These are phyloP conservation scores for Akanthomyces muscarius DNA, from an alignment of 2,329 filamentous ascomycete genomes.

Conservation along the genomic window DNA sequence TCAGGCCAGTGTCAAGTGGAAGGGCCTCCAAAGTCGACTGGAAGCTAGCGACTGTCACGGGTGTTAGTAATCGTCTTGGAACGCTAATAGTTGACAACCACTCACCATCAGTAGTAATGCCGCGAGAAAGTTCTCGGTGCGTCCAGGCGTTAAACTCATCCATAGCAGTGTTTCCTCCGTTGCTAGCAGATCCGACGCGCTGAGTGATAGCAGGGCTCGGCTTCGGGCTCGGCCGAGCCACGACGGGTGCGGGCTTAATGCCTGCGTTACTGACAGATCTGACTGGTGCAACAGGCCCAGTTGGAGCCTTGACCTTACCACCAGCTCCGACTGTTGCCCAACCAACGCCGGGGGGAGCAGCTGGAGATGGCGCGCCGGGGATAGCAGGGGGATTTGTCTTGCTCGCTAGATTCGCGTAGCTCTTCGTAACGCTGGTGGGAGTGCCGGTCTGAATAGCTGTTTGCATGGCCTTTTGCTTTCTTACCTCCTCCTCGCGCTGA, in stretches of 20 bases:
- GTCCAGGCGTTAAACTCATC: constrained; percentile 97
- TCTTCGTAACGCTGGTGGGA: constrained; percentile 62
- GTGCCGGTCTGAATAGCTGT: constrained; percentile 45
- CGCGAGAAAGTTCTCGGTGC: constrained; percentile 70
- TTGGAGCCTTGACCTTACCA: constrained; percentile 80
- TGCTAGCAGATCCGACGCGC: constrained; percentile 30
- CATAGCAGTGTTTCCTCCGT: constrained; percentile 53
- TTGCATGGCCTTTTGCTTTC: constrained; percentile 70
- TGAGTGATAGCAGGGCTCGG: constrained; percentile 33
- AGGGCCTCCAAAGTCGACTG: constrained; percentile 71
- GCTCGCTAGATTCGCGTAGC: constrained; percentile 89
- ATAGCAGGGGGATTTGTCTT: constrained; percentile 50
- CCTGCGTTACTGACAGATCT: constrained; percentile 46
- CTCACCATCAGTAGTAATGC: constrained; percentile 57
- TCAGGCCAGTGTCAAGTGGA: constrained; percentile 72
- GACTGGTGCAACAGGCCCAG: constrained; percentile 48
- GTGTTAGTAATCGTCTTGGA: not conserved
- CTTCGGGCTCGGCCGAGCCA: constrained; percentile 49
- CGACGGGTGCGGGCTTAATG: constrained; percentile 34
- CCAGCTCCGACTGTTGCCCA: constrained; percentile 96
- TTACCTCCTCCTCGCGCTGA: constrained; percentile 88
- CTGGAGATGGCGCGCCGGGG: constrained; percentile 27
- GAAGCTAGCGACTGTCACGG: constrained; percentile 67
- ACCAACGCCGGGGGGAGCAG: constrained; percentile 48
- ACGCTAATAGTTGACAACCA: constrained; percentile 18